These are phyloP conservation scores for Magnaporthales sp. DNA, from an alignment of 2,329 filamentous ascomycete genomes.

Conservation along the genomic window DNA sequence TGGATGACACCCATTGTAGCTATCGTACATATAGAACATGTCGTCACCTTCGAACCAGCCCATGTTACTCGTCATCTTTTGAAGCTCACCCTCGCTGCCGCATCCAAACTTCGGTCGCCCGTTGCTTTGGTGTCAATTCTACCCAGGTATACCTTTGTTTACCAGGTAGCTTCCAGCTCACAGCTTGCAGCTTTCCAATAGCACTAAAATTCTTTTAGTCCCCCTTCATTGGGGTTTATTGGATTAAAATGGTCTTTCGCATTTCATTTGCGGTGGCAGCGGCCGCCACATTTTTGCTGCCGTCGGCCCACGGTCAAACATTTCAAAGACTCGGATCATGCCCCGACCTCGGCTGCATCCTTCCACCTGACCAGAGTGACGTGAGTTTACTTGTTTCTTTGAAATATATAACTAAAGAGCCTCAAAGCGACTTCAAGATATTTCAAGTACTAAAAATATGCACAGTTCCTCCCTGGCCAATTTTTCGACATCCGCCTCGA, in stretches of 20 bases:
- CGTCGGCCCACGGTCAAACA: conserved; percentile 38
- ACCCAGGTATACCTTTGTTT: neutral
- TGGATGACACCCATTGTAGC: neutral
- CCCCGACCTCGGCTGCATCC: conserved; percentile 48
- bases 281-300: neutral
- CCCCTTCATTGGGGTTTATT: neutral
- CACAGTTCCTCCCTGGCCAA: conserved; percentile 71
- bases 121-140: neutral
- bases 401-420: too few relatives aligned
- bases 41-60: neutral
- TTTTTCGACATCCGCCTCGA: conserved; percentile 84
- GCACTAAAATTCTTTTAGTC: neutral
- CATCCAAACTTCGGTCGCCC: neutral
- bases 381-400: neutral
- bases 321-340: conserved; percentile 52
- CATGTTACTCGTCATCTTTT: neutral
- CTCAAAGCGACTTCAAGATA: too few relatives aligned
- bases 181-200: neutral
- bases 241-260: neutral
- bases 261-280: neutral
- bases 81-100: conserved; percentile 1
- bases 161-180: neutral
- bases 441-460: conserved; percentile 4
- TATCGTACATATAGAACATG: neutral
- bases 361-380: conserved; percentile 60